A percentile compares a stretch with the other conserved stretches of the same genome.
These are phyloP conservation scores for Sequoia sempervirens DNA, from an alignment of 75 land plant species.

Conservation along the genomic window DNA sequence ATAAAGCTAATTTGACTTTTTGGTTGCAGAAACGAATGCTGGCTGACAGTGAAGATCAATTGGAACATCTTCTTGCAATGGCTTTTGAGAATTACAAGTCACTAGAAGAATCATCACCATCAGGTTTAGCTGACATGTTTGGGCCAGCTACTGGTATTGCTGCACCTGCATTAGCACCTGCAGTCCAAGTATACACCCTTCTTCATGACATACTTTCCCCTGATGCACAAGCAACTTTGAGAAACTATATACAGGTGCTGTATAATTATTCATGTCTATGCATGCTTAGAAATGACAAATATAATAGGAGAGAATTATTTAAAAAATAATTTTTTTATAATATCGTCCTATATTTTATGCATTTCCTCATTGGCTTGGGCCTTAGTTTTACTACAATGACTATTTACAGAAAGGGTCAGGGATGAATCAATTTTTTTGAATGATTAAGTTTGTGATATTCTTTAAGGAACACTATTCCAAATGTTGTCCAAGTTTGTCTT, in stretches of 20 bases:
- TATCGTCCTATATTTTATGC: not conserved
- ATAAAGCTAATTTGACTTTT: not conserved
- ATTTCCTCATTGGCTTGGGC: not conserved
- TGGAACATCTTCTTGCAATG: conserved; percentile 55
- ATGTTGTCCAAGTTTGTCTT: not conserved
- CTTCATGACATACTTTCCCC: conserved; percentile 77
- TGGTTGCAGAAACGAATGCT: conserved; percentile 63
- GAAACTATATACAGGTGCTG: conserved; percentile 61
- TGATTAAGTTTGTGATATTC: not conserved
- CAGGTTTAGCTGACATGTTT: conserved; percentile 51
- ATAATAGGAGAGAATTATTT: not conserved
- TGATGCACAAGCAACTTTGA: conserved; percentile 62
- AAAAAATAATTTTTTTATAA: not conserved
- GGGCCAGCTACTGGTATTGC: conserved; percentile 39
- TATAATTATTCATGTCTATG: conserved; percentile 4
- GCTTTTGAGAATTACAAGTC: conserved; percentile 87
- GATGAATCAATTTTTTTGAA: not conserved
- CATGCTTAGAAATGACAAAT: not conserved
- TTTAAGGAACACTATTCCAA: not conserved
- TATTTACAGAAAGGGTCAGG: not conserved
- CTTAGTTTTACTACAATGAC: not conserved
- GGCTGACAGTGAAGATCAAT: conserved; percentile 70
- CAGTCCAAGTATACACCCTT: conserved; percentile 62
- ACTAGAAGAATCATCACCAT: conserved; percentile 63
- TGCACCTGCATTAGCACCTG: conserved; percentile 72